Evolutionary conservation across 129 eudicot species (phyloP), one percentile per base, ranked within the genome.

Genomic region (Arctium lappa): DNA sequence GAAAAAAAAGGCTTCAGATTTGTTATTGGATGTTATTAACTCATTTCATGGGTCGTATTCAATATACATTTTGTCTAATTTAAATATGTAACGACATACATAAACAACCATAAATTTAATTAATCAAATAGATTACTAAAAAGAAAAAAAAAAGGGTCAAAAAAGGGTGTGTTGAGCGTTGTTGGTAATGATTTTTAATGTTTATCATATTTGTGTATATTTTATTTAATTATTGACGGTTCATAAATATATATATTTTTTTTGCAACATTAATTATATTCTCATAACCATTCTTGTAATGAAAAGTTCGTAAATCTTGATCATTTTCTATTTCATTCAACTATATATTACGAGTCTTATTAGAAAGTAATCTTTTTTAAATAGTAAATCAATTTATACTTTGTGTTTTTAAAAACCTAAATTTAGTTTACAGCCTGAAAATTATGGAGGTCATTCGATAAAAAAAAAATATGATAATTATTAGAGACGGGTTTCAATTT

Each of bases 161-260:
- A 78, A 46, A 73, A 82, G 72, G 82, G 87, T 79, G 75, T 83
- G 76, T 83, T 72, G 89, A 53, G 84, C 86, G 82, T 56, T 74
- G 85, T 75, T 80, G 87, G 62, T 80, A 75, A 42, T 60, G 42
- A 33, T 72, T 42, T 22, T 86, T 77, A 44, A 80, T 40, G 73
- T 8, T 32, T 63, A 42, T 66, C 5, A 73, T 31, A 12, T 39
- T 70, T 78, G 48, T 48, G 22, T 56, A 56, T 56, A 5, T 56
- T 42, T 56, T 56, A 50, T 13, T 50, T 50, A 16, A 56, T 56
- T 56, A 16, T 4, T 1, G 27, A 56, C 16, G n/a, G 16, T 56
- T n/a, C 6, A 12, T 46, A 46, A 46, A 10, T 11, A 16, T 46
- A 2, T 11, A 15, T 46, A 8, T 12, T 42, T 42, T 42, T 46